Base-by-base conservation (phyloP, 1,284 basidiomycete species). In the Puccinia coronata region DNA sequence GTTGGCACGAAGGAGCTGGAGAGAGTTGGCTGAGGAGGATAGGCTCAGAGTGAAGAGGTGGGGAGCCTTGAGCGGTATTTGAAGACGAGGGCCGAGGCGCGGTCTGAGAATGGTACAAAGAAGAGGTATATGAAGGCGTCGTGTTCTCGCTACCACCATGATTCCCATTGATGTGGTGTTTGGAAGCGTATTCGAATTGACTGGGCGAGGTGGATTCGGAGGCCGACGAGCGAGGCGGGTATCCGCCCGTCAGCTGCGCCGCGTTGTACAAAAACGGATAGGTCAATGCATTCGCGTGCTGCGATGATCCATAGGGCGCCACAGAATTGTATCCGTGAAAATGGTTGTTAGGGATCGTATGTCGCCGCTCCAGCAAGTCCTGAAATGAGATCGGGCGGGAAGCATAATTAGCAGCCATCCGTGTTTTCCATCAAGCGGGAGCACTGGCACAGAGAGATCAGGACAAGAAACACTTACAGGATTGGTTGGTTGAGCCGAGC, bases 361-460 rank as follows among this genome's bases (percentile, higher is more conserved):
- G 77, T 47, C 77, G 77, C 31, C 77, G 49, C 51, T 80, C 77
- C 28, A 69, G 34, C 16, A 71, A 49, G 57, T 80, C 77, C 77
- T 80, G 61, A 43, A 55, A 47, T 16, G 41, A 49, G 23, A 61
- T 36, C 20, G 9, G 28, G 4, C 25, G 59, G 47, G 25, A 41
- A 49, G 12, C 23, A 55, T 53, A 34, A 28, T 18, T 18, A 47
- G 43, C 43, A 11, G 12, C 20, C 55, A 36, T 61, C 11, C 25
- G 28, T 53, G 28, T 3, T 28, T 14, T 73, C 11, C 2, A 59
- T 16, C 23, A 34, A 76, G 34, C 41, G n/a, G 20, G 12, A 14
- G 20, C 43, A 47, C 43, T 47, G 43, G 43, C 20, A 47, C 20
- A 43, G 43, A 18, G 43, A n/a, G n/a, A n/a, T n/a, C n/a, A n/a